A percentile compares a stretch with the other conserved stretches of the same genome.
phyloP scores from a whole-genome alignment of 148 eudicot species.

The Vaccinium macrocarpon region DNA sequence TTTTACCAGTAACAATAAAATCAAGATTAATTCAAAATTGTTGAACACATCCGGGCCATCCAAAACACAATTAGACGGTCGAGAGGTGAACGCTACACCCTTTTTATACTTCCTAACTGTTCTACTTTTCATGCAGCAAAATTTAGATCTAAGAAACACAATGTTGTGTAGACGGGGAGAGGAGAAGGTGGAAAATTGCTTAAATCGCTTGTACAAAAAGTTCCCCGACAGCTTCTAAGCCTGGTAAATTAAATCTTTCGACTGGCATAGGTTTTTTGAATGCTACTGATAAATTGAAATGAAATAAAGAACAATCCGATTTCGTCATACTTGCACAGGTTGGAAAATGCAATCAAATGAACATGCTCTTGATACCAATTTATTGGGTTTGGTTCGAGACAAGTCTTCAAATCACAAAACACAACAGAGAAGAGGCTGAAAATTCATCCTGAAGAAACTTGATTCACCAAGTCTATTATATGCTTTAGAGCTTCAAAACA shows the following conservation, averaged over 20 bases:
- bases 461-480: conserved; percentile 13
- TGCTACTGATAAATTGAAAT: neutral
- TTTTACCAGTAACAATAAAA: too few species aligned
- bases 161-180: neutral
- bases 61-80: too few species aligned
- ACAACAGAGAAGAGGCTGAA: conserved; percentile 54
- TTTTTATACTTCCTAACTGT: neutral
- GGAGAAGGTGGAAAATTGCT: neutral
- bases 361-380: neutral
- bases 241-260: neutral
- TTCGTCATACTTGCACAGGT: neutral
- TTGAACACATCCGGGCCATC: too few species aligned
- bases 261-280: neutral
- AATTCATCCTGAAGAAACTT: conserved; percentile 38
- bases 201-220: neutral
- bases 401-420: conserved; percentile 42
- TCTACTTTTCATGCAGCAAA: neutral
- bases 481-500: too few species aligned
- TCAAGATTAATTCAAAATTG: too few species aligned
- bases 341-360: neutral
- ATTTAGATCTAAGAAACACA: too few species aligned
- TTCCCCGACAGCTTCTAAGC: neutral
- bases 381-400: neutral
- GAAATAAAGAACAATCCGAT: neutral
- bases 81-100: neutral